Conservation (phyloP, 345 rosid genomes). For the Abelmoschus esculentus region DNA sequence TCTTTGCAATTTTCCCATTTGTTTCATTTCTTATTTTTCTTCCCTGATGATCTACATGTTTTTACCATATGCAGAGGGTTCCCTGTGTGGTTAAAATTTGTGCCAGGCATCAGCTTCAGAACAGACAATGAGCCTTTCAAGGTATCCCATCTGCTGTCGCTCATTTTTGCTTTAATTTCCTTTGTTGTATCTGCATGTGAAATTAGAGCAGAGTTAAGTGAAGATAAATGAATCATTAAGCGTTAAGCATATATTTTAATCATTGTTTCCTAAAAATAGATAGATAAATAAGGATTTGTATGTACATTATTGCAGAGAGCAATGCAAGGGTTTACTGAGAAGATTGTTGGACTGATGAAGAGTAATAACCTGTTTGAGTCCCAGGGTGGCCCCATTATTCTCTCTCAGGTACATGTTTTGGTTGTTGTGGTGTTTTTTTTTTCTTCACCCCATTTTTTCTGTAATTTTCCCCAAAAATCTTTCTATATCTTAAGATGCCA, state of each 20-base stretch:
- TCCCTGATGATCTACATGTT: not conserved
- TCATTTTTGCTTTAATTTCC: not conserved
- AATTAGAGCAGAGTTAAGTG: not conserved
- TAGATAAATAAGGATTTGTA: not conserved
- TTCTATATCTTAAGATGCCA: not conserved
- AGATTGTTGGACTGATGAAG: conserved; percentile 93
- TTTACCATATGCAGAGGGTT: conserved; percentile 59
- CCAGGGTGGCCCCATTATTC: conserved; percentile 97
- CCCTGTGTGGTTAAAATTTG: conserved; percentile 99
- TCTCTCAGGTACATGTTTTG: conserved; percentile 62
- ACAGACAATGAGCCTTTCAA: conserved; percentile 99
- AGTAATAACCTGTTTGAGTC: conserved; percentile 87
- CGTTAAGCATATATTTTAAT: too few species aligned
- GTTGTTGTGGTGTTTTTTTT: not conserved
- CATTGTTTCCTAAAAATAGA: not conserved
- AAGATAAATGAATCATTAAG: not conserved
- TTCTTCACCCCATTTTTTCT: not conserved
- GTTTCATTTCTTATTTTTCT: not conserved
- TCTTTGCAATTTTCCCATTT: not conserved
- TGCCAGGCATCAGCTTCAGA: conserved; percentile 98
- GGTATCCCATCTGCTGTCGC: conserved; percentile 32
- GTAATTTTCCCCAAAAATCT: not conserved
- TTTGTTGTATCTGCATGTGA: conserved; percentile 2
- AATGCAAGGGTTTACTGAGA: conserved; percentile 91
- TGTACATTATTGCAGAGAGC: conserved; percentile 55